phyloP scores from a whole-genome alignment of 306 rosid genomes.

The Quillaja saponaria region DNA sequence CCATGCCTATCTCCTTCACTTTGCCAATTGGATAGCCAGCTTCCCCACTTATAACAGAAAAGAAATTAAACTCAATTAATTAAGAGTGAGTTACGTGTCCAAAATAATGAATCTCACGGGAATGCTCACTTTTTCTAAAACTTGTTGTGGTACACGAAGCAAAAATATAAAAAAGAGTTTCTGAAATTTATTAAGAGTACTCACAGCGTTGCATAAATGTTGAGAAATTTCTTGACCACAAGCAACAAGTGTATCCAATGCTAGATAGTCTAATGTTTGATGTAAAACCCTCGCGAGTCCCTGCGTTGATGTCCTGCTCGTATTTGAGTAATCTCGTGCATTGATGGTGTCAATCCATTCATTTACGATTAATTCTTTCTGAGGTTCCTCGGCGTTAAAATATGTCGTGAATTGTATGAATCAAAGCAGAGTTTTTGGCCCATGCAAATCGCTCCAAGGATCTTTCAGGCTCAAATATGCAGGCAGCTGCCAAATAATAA shows the following conservation, averaged over 20 bases:
- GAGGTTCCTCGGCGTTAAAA: constrained; percentile 32
- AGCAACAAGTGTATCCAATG: constrained; percentile 54
- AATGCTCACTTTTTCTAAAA: too few relatives aligned
- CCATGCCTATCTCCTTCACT: constrained; percentile 57
- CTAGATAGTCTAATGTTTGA: constrained; percentile 59
- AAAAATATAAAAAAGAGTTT: too few relatives aligned
- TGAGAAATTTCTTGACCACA: constrained; percentile 65
- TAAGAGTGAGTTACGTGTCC: too few relatives aligned
- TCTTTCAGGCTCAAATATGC: constrained; percentile 73
- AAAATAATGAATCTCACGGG: too few relatives aligned
- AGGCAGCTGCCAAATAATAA: constrained; percentile 72
- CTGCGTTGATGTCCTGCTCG: constrained; percentile 37
- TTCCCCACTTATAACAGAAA: constrained; percentile 59
- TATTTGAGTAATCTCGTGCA: constrained; percentile 29
- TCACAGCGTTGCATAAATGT: constrained; percentile 57
- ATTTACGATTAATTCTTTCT: constrained; percentile 46
- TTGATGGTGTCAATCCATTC: constrained; percentile 36
- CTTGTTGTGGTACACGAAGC: too few relatives aligned
- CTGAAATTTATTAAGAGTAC: too few relatives aligned
- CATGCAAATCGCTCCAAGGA: constrained; percentile 77
- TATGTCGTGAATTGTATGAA: constrained; percentile 51
- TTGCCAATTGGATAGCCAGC: constrained; percentile 77
- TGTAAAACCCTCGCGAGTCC: constrained; percentile 56
- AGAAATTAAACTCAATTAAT: too few relatives aligned
- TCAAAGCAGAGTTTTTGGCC: constrained; percentile 60